A percentile compares a stretch with the other conserved stretches of the same genome.
phyloP scores from a whole-genome alignment of 108 stramenopile genomes.

The Mediolabrus comicus region DNA sequence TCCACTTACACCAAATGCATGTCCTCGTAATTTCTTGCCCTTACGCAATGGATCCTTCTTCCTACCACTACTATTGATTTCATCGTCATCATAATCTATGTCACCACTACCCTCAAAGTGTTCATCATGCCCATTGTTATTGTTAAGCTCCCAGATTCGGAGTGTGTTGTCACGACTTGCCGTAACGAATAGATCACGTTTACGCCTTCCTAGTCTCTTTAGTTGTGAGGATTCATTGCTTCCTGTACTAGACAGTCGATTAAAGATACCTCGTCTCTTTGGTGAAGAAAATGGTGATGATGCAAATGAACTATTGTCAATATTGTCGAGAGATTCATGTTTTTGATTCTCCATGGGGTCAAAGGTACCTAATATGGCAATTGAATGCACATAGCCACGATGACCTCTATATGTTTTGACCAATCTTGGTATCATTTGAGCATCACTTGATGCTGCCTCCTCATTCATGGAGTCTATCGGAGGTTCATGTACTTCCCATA shows the following conservation, averaged over 20 bases:
- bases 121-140: background rate
- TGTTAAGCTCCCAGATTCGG: constrained; percentile 23
- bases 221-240: background rate
- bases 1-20: constrained; percentile 14
- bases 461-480: background rate
- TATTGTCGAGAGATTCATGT: background rate
- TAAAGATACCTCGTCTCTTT: background rate
- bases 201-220: background rate
- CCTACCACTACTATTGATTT: background rate
- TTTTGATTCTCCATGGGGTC: background rate
- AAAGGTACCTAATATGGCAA: constrained; percentile 6
- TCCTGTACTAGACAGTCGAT: background rate
- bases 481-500: constrained; percentile 31
- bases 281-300: background rate
- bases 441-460: background rate
- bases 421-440: constrained; percentile 1
- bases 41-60: background rate
- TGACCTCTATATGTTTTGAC: constrained; percentile 23
- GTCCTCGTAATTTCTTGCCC: constrained; percentile 29
- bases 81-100: background rate
- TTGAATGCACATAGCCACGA: constrained; percentile 3
- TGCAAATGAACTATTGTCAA: background rate
- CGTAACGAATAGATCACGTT: constrained; percentile 25
- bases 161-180: constrained; percentile 34
- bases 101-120: background rate